Base-by-base conservation (phyloP, 2,329 filamentous ascomycete species). In the Lachnellula suecica region DNA sequence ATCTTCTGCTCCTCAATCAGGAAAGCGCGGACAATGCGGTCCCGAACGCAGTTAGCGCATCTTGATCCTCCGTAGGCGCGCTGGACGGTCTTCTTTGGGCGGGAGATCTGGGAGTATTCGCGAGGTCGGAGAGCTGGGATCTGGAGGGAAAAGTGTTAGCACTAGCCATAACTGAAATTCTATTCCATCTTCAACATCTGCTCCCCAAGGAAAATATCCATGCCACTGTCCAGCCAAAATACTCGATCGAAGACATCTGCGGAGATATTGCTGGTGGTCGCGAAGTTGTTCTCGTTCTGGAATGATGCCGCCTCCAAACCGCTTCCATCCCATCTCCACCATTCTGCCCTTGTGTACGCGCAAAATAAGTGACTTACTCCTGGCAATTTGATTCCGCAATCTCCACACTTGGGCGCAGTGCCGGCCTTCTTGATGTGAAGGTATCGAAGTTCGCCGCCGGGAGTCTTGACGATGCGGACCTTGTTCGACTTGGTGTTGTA, bases 1-100 rank as follows among this genome's bases (percentile, higher is more conserved):
- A 99, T 97, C 90, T 99, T 99, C 85, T 99, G 94, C 87, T 99
- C 94, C 84, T 99, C 95, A 66, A 99, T 97, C 76, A 99, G 81
- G 88, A 99, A 99, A 63, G 94, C 94, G 69, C 94, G 91, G 68
- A 97, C 91, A 68, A 99, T 90, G 69, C 94, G 89, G 83, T 99
- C 94, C 78, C 93, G 92, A 68, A 99, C 94, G 78, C 94, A 99
- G 84, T 91, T 94, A 73, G 89, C 91, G 83, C 94, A 99, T 85
- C 94, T 90, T 71, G 92, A 97, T 72, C 94, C 94, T 76, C 94
- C 92, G 77, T 99, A 99, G 71, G 94, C 92, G 71, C 94, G 91
- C 82, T 94, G 90, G 75, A 99, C 94, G 70, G 91, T 96, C 91
- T 99, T 99, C 87, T 97, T 91, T 74, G 95, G 93, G 79, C 93